phyloP scores from a whole-genome alignment of 2,329 filamentous ascomycete genomes.

The Sporothrix mexicana region DNA sequence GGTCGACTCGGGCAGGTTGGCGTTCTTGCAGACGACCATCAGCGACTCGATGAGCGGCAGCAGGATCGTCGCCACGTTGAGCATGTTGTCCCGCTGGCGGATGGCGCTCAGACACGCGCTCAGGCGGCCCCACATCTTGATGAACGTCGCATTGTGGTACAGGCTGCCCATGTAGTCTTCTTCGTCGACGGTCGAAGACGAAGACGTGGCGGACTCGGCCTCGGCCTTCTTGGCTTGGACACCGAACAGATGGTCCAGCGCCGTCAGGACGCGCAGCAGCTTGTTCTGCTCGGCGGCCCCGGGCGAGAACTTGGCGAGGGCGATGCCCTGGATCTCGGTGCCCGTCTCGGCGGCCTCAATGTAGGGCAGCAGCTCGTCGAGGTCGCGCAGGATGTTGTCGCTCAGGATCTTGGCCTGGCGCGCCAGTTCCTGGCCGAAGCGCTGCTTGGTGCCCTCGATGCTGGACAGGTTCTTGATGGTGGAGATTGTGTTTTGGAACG shows the following conservation, averaged over 20 bases:
- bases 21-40: constrained; percentile 99
- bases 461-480: constrained; percentile 98
- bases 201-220: constrained; percentile 44
- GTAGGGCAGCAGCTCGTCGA: constrained; percentile 83
- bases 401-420: constrained; percentile 84
- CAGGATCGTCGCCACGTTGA: constrained; percentile 95
- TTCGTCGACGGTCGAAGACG: constrained; percentile 56
- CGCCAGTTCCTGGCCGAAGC: constrained; percentile 93
- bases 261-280: constrained; percentile 86
- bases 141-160: constrained; percentile 90
- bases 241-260: constrained; percentile 94
- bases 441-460: constrained; percentile 86
- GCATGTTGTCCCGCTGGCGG: constrained; percentile 89
- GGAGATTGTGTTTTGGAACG: constrained; percentile 94
- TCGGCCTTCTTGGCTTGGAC: constrained; percentile 67
- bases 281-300: constrained; percentile 97
- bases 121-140: constrained; percentile 87
- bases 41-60: constrained; percentile 92
- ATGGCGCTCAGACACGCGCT: constrained; percentile 89
- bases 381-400: constrained; percentile 80
- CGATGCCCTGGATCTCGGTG: constrained; percentile 93
- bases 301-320: constrained; percentile 93
- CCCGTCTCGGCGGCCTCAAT: constrained; percentile 86
- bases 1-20: constrained; percentile 70
- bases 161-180: constrained; percentile 85